A percentile compares a stretch with the other conserved stretches of the same genome.
phyloP scores from a whole-genome alignment of 768 basidiomycete genomes.

The Pulveroboletus sp. region DNA sequence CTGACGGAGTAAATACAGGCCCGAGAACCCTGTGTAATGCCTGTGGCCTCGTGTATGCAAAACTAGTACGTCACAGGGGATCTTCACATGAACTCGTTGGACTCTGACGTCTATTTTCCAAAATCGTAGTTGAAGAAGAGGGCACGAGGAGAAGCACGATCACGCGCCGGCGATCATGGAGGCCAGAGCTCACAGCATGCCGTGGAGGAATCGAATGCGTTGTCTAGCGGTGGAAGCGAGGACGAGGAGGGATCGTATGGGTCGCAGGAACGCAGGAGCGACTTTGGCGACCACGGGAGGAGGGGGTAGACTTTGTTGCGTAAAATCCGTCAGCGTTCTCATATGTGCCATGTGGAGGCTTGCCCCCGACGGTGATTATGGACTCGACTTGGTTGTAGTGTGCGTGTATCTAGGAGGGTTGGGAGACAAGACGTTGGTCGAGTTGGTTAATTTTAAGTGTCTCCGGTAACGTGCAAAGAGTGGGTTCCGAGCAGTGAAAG shows the following conservation, averaged over 20 bases:
- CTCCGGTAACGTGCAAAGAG: conserved; percentile 7
- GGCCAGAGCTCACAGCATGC: conserved; percentile 30
- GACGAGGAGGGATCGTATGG: conserved; percentile 33
- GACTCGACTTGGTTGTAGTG: conserved; percentile 16
- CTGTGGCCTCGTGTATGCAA: conserved; percentile 83
- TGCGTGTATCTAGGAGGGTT: conserved; percentile 5
- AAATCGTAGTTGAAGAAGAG: conserved; percentile 30
- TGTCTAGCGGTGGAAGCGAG: conserved; percentile 31
- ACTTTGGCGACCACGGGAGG: conserved; percentile 33
- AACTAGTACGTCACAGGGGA: conserved; percentile 55
- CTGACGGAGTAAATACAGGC: conserved; percentile 41
- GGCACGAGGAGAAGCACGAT: conserved; percentile 30
- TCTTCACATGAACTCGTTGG: conserved; percentile 13
- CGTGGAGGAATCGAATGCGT: conserved; percentile 21
- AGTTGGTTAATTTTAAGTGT: conserved; percentile 11
- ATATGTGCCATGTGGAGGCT: conserved; percentile 14
- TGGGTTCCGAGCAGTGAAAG: conserved; percentile 5
- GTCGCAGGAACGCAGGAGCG: conserved; percentile 33
- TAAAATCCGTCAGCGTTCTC: conserved; percentile 21
- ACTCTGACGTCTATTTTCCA: conserved; percentile 20
- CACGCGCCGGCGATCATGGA: conserved; percentile 23
- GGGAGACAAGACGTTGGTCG: neutral
- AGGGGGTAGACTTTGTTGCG: conserved; percentile 24
- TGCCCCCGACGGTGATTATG: conserved; percentile 13
- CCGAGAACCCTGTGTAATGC: conserved; percentile 83